These are phyloP conservation scores for Gloeostereum incarnatum DNA, from an alignment of 768 basidiomycete genomes.

Conservation along the genomic window DNA sequence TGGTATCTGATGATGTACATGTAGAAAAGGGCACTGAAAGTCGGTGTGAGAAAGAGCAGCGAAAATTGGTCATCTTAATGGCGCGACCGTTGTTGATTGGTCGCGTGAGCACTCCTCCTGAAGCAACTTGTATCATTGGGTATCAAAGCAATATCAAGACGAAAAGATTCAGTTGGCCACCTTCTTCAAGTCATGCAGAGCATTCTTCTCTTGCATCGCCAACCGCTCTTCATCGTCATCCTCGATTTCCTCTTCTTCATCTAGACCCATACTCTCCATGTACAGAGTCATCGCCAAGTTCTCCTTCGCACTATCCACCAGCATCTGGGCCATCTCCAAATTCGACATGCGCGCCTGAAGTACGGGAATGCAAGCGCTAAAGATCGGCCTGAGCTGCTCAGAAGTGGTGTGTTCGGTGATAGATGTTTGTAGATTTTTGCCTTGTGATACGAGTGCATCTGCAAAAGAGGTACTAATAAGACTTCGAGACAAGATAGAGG, in stretches of 20 bases:
- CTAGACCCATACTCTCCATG: conserved; percentile 38
- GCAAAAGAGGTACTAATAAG: conserved; percentile 8
- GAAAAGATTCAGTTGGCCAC: no score
- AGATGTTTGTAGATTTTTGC: conserved; percentile 8
- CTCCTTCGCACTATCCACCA: conserved; percentile 41
- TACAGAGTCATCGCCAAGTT: conserved; percentile 34
- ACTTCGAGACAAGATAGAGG: neutral
- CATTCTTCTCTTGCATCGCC: no score
- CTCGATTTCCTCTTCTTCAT: conserved; percentile 6
- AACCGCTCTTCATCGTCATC: neutral
- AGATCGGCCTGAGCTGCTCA: conserved; percentile 30
- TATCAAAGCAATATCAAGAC: no score
- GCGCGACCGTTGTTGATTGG: no score
- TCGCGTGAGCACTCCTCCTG: no score
- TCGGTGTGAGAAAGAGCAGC: no score
- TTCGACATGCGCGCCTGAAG: conserved; percentile 37
- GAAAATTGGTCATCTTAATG: no score
- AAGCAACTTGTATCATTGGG: no score
- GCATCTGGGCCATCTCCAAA: conserved; percentile 35
- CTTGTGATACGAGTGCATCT: conserved; percentile 3
- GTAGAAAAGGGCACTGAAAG: no score
- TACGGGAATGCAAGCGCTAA: conserved; percentile 37
- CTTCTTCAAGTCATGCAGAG: no score
- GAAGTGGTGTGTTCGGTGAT: conserved; percentile 18
- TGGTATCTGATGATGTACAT: no score